A percentile compares a stretch with the other conserved stretches of the same genome.
phyloP scores from a whole-genome alignment of 352 stramenopile species.

The Globisporangium emineosum region DNA sequence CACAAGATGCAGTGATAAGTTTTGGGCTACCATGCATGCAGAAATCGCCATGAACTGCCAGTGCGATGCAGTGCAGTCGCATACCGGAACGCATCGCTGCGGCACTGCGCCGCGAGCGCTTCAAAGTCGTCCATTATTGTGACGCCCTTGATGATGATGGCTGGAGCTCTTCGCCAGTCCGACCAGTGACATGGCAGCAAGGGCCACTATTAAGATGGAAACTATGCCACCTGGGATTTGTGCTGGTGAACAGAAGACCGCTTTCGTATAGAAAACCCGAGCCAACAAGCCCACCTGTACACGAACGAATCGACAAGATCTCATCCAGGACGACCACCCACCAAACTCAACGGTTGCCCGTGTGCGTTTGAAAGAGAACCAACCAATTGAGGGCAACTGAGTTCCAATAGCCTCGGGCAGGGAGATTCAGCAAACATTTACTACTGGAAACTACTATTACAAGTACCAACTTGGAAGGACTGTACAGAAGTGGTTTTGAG shows the following conservation, averaged over 20 bases:
- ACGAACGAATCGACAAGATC: not conserved
- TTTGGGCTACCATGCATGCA: not conserved
- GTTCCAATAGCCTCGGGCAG: too few species aligned
- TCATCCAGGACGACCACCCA: too few species aligned
- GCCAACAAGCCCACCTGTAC: not conserved
- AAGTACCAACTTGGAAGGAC: too few species aligned
- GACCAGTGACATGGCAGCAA: not conserved
- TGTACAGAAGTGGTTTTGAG: too few species aligned
- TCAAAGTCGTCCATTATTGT: constrained; percentile 35
- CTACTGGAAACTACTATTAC: too few species aligned
- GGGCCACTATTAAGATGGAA: not conserved
- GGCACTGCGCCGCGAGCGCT: constrained; percentile 51
- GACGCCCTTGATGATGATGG: not conserved
- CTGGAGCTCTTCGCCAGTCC: not conserved
- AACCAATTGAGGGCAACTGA: too few species aligned
- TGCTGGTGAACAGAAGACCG: not conserved
- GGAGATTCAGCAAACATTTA: too few species aligned
- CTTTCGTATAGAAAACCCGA: not conserved
- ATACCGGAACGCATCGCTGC: constrained; percentile 47
- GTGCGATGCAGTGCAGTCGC: not conserved
- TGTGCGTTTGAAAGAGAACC: too few species aligned
- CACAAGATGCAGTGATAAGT: not conserved
- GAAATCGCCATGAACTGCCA: not conserved
- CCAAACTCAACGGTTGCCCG: too few species aligned
- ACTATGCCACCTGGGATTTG: too few species aligned